Conservation (phyloP, 257 asterid species). For the Leonotis leonurus region DNA sequence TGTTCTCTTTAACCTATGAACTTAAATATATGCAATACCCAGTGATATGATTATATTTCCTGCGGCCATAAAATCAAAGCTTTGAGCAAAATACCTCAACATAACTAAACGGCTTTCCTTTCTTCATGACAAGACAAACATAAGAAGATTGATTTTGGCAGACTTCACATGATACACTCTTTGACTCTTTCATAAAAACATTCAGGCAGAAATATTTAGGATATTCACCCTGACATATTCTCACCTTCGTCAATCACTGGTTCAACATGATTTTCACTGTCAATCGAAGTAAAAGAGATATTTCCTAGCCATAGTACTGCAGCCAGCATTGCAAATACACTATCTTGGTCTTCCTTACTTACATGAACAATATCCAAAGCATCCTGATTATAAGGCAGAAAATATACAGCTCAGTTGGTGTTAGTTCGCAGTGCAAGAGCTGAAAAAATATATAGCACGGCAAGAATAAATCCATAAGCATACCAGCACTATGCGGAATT, state of each 20-base stretch:
- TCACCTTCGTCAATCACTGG: conserved; percentile 91
- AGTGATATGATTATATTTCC: not conserved
- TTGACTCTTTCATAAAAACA: not conserved
- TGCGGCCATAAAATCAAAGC: not conserved
- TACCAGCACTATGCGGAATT: conserved; percentile 72
- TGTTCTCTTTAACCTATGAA: not conserved
- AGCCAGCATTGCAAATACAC: conserved; percentile 91
- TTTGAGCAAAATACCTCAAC: not conserved
- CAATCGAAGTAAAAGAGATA: conserved; percentile 63
- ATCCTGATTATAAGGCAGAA: conserved; percentile 47
- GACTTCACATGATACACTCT: not conserved
- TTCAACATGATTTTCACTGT: conserved; percentile 90
- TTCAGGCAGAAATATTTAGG: conserved; percentile 9
- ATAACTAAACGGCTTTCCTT: not conserved
- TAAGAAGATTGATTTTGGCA: not conserved
- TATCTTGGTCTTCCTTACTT: conserved; percentile 80
- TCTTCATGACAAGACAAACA: not conserved
- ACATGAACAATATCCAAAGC: conserved; percentile 93
- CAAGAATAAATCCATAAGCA: conserved; percentile 16
- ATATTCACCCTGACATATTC: conserved; percentile 9
- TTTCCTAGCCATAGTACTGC: conserved; percentile 97
- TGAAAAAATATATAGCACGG: not conserved
- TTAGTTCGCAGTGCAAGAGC: conserved; percentile 15
- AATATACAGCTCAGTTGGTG: conserved; percentile 18
- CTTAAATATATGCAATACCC: conserved; percentile 4